Evolutionary conservation across 176 grass and related monocot species (phyloP), one percentile per base, ranked within the genome.

Genomic region (Carex cristatella): DNA sequence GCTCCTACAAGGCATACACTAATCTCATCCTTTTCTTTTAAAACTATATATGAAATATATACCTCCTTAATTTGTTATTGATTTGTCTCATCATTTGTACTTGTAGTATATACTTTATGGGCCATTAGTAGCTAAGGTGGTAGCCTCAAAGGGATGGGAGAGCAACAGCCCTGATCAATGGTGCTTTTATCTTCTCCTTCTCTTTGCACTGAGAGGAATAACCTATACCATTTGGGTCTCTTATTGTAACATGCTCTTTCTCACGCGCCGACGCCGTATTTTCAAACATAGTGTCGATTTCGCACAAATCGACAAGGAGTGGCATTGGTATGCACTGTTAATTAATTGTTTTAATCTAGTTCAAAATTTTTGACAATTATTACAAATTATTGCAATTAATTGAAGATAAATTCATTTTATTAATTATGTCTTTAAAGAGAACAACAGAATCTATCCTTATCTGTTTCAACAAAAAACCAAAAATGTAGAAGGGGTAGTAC

Each of bases 241-340:
- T 79, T 97, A 78, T 81, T 90, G 87, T 80, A 97, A 92, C 92
- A 92, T 97, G 90, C 86, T 91, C 16, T 94, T 97, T 90, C 83
- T 86, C 80, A 94, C 84, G 7, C 92, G 92, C 6, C 85, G 81
- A 6, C 90, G 90, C 19, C 90, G 84, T 69, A 83, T 94, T 85
- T 80, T 89, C 69, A 81, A 91, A 32, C 79, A 95, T 51, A 89
- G 93, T 23, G 85, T 95, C 46, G 88, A 99, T 82, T 95, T 89
- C 53, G 60, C 82, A 0, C 91, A 94, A 80, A 95, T 99, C 58
- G 96, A 99, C 87, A 87, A 69, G 56, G 93, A 99, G 90, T 99
- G 96, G 96, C 85, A 99, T 86, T 99, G 96, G 96, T 98, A 91
- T 33, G 77, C 4, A 59, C 54, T 18, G 49, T 32, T 64, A 81